phyloP scores from a whole-genome alignment of 345 rosid species.

The Citrus australasica region DNA sequence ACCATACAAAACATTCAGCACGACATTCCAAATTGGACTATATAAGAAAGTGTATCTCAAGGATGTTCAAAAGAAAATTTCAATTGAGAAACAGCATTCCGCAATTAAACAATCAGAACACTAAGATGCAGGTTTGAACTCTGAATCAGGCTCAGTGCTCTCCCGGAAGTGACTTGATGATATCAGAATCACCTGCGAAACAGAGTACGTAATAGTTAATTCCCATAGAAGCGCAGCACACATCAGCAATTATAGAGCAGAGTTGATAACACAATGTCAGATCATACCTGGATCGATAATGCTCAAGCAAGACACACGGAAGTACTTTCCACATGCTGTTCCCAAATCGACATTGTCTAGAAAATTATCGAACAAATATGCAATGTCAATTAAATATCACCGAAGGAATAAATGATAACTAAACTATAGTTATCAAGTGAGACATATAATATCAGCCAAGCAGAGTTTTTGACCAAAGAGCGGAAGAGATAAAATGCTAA shows the following conservation, averaged over 20 bases:
- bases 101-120: too few relatives aligned
- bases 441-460: neutral
- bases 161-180: constrained; percentile 65
- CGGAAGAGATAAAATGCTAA: neutral
- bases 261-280: neutral
- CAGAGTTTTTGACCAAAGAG: neutral
- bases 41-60: too few relatives aligned
- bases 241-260: neutral
- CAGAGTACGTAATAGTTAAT: neutral
- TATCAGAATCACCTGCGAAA: constrained; percentile 64
- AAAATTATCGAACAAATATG: neutral
- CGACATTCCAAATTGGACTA: too few relatives aligned
- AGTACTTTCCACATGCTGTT: constrained; percentile 78
- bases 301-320: constrained; percentile 76
- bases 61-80: too few relatives aligned
- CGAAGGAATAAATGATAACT: too few relatives aligned
- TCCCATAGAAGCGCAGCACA: neutral
- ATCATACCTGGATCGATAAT: constrained; percentile 53
- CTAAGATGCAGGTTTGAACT: neutral
- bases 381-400: neutral
- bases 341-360: constrained; percentile 71
- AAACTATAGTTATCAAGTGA: neutral
- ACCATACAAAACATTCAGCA: too few relatives aligned
- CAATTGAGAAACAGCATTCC: too few relatives aligned
- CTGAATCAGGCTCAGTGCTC: constrained; percentile 35